Conservation (phyloP, 768 basidiomycete species). For the Boletus rex-veris region DNA sequence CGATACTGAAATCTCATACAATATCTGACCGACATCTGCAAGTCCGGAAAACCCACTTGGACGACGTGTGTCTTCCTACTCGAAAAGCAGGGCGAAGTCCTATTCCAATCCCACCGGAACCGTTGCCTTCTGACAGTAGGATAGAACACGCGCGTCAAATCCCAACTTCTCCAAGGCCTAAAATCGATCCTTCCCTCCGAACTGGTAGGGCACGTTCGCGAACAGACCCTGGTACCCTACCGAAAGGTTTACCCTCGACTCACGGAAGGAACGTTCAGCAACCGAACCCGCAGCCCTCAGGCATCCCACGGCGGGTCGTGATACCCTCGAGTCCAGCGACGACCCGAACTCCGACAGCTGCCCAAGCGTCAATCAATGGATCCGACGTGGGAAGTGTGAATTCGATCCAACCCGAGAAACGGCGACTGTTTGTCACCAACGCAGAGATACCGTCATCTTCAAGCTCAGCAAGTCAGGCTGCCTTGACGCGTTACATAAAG, state of each 20-base stretch:
- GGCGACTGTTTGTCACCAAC: slow-evolving; percentile 45
- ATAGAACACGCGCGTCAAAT: slow-evolving; percentile 6
- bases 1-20: slow-evolving; percentile 25
- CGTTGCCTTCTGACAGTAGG: not conserved
- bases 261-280: slow-evolving; percentile 9
- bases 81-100: slow-evolving; percentile 14
- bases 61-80: slow-evolving; percentile 1
- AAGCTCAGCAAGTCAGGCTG: slow-evolving; percentile 39
- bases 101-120: slow-evolving; percentile 9
- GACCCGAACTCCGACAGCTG: slow-evolving; percentile 11
- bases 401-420: slow-evolving; percentile 21
- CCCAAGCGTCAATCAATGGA: slow-evolving; percentile 7
- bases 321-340: slow-evolving; percentile 15
- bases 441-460: slow-evolving; percentile 33
- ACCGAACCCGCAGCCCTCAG: slow-evolving; percentile 12
- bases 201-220: slow-evolving; percentile 28
- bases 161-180: slow-evolving; percentile 6
- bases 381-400: slow-evolving; percentile 35
- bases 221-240: slow-evolving; percentile 25
- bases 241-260: slow-evolving; percentile 6
- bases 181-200: slow-evolving; percentile 11
- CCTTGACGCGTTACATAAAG: slow-evolving; percentile 13
- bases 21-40: slow-evolving; percentile 19
- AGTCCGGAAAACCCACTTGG: slow-evolving; percentile 6
- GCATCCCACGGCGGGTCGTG: slow-evolving; percentile 26